These are phyloP conservation scores for Hyaloperonospora brassicae DNA, from an alignment of 352 stramenopile genomes.

Conservation along the genomic window DNA sequence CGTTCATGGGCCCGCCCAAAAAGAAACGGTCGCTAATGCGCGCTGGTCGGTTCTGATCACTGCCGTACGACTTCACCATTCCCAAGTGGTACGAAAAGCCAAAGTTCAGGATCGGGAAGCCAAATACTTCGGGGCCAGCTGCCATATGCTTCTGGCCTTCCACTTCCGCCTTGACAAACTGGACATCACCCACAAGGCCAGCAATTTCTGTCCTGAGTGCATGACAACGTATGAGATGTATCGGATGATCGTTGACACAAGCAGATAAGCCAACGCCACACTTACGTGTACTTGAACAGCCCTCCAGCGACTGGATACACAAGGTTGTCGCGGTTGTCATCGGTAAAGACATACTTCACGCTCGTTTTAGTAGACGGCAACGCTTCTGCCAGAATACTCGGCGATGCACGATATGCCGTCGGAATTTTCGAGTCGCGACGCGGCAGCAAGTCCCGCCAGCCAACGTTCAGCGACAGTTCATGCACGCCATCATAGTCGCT, in stretches of 20 bases:
- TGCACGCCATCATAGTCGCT: constrained; percentile 83
- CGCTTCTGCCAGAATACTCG: constrained; percentile 85
- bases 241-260: neutral
- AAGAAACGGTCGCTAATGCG: constrained; percentile 90
- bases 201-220: constrained; percentile 73
- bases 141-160: constrained; percentile 77
- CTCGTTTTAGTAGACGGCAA: constrained; percentile 88
- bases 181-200: constrained; percentile 79
- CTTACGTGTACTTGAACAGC: constrained; percentile 84
- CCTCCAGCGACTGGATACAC: constrained; percentile 82
- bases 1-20: constrained; percentile 80
- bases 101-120: constrained; percentile 71
- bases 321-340: constrained; percentile 82
- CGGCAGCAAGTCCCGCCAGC: constrained; percentile 83
- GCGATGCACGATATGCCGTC: constrained; percentile 84
- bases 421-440: constrained; percentile 76
- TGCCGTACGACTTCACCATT: constrained; percentile 73
- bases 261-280: constrained; percentile 10
- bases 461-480: constrained; percentile 76
- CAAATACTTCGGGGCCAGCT: constrained; percentile 55
- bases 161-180: constrained; percentile 85
- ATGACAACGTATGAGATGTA: constrained; percentile 3
- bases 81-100: constrained; percentile 72
- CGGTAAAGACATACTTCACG: constrained; percentile 89
- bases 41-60: constrained; percentile 61